Evolutionary conservation across 2,329 filamentous ascomycete species (phyloP).

Genomic region (Talaromyces sp.): DNA sequence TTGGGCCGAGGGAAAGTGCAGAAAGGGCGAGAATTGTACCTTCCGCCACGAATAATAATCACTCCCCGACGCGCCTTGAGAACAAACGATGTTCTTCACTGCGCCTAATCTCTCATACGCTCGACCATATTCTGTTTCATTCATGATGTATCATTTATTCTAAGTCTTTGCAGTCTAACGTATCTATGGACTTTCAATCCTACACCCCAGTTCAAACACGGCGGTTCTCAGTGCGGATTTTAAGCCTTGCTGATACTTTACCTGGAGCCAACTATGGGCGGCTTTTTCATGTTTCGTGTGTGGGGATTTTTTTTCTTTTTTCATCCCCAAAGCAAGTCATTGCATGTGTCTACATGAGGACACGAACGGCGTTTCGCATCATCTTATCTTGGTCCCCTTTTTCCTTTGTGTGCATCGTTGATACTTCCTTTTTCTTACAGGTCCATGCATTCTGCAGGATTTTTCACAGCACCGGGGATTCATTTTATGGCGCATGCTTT

Average conservation of each 20-base stretch:
- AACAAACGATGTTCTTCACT: neutral
- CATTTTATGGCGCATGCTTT: conserved; percentile 2
- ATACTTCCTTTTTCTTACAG: neutral
- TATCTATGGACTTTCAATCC: too few relatives aligned
- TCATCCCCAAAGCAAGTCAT: neutral
- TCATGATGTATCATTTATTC: neutral
- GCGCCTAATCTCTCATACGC: neutral
- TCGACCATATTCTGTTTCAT: neutral
- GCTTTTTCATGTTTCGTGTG: neutral
- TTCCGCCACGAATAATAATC: conserved; percentile 48
- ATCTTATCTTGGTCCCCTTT: neutral
- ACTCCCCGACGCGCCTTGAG: neutral
- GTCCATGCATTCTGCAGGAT: neutral
- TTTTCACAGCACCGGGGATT: neutral
- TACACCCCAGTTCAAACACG: neutral
- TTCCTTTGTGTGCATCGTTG: neutral
- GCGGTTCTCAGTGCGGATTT: neutral
- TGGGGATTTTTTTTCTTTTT: neutral
- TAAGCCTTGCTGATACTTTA: too few relatives aligned
- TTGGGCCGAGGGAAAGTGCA: conserved; percentile 57
- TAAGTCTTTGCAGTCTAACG: too few relatives aligned
- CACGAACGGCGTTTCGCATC: conserved; percentile 4
- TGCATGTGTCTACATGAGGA: conserved; percentile 3
- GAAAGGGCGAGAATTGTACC: conserved; percentile 57
- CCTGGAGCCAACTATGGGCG: neutral